Base-by-base conservation (phyloP, 306 rosid species). In the Cucumis melo region DNA sequence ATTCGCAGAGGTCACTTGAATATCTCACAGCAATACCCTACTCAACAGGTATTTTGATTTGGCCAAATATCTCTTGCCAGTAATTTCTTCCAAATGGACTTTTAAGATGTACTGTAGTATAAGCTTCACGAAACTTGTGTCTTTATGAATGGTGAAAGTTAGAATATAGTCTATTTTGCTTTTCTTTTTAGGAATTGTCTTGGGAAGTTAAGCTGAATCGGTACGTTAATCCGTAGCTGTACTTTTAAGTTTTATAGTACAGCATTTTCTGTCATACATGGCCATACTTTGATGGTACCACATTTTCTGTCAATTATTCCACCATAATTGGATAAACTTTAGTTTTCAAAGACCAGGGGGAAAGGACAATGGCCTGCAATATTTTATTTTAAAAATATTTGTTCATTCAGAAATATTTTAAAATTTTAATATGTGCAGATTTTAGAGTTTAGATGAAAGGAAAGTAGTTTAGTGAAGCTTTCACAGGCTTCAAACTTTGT, bases 1-100 rank as follows among this genome's bases (percentile, higher is more conserved):
- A 89, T 94, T 77, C 95, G 97, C 78, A 84, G 98, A 81, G 96
- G 98, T 75, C 98, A 94, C 78, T 79, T 94, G 80, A 94, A 94
- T 84, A 87, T 94, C 79, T 94, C 98, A 15, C 89, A 75, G 78
- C 84, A 90, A 82, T 94, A 94, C 90, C 80, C 98, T 76, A 84
- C 89, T 94, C 98, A 91, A 87, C 98, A 93, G 98, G 98, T 93
- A 78, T 59, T 36, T n/a, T 68, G 14, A 60, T 59, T 23, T 76
- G 57, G n/a, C 32, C 39, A 48, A 48, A 46, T 68, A 68, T 71
- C 41, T 48, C 41, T 44, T 68, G 56, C 74, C 56, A 21, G 23
- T 71, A 44, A 19, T 48, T 41, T 21, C 58, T 71, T 46, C 50
- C 48, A 12, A 74, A 74, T 34, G 77, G 24, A 73, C 17, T 67